Evolutionary conservation across 805 yeast genomes (phyloP).

Genomic region (Lipomyces spencermartinsiae): DNA sequence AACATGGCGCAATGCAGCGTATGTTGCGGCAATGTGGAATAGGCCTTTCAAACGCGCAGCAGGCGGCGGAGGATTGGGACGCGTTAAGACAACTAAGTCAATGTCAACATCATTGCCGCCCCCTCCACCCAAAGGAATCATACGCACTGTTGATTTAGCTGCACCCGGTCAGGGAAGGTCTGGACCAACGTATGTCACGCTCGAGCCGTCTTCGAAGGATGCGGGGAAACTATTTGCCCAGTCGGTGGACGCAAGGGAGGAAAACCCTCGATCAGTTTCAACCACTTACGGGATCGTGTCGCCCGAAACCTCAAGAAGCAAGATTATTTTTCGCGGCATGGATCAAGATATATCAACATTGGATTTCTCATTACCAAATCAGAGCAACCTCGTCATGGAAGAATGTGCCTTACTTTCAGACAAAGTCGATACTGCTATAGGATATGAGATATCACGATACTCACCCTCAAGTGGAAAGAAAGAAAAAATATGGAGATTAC

Average conservation of each 20-base stretch:
- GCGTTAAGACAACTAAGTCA: conserved; percentile 7
- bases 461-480: conserved; percentile 9
- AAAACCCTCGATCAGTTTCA: conserved; percentile 15
- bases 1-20: conserved; percentile 15
- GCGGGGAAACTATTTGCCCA: conserved; percentile 15
- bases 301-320: conserved; percentile 6
- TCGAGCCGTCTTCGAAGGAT: conserved; percentile 11
- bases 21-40: conserved; percentile 21
- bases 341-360: conserved; percentile 20
- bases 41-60: conserved; percentile 6
- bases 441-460: conserved; percentile 14
- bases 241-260: conserved; percentile 8
- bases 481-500: conserved; percentile 18
- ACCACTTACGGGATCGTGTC: conserved; percentile 7
- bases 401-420: conserved; percentile 14
- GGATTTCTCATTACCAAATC: conserved; percentile 23
- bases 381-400: conserved; percentile 17
- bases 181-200: conserved; percentile 23
- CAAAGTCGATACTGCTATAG: conserved; percentile 11
- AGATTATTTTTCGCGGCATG: conserved; percentile 7
- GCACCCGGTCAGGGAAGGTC: conserved; percentile 21
- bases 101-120: conserved; percentile 7
- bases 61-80: background rate
- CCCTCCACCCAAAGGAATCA: background rate
- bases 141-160: conserved; percentile 20